Percentiles rank a stretch among this genome's conserved stretches.
phyloP scores from a whole-genome alignment of 1,284 basidiomycete genomes.

The Puccinia coronata region DNA sequence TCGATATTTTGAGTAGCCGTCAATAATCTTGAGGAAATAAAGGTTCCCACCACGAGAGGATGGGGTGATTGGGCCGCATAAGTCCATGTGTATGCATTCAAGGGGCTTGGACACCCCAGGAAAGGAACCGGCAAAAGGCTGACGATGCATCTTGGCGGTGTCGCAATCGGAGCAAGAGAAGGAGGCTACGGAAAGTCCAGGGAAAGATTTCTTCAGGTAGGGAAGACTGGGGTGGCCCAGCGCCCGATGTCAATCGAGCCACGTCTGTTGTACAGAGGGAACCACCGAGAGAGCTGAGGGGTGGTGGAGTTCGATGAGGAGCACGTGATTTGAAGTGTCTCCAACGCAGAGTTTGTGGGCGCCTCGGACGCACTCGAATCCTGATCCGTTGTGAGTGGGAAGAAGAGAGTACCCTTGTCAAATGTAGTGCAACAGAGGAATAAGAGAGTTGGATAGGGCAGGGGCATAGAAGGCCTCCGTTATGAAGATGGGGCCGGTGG shows the following conservation, averaged over 20 bases:
- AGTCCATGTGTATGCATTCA: conserved; percentile 33
- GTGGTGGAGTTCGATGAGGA: not conserved
- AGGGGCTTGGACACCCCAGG: too few relatives aligned
- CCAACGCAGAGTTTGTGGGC: not conserved
- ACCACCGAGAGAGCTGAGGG: not conserved
- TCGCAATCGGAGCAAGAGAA: too few relatives aligned
- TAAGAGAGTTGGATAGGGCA: too few relatives aligned
- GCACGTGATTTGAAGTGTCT: not conserved
- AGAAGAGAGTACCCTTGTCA: not conserved
- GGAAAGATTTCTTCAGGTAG: not conserved
- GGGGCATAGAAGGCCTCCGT: too few relatives aligned
- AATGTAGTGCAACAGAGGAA: not conserved
- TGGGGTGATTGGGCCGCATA: too few relatives aligned
- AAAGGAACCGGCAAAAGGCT: too few relatives aligned
- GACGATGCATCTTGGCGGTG: too few relatives aligned
- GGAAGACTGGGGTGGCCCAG: not conserved
- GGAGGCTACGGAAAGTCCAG: not conserved
- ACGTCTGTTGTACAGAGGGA: not conserved
- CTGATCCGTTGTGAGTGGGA: not conserved
- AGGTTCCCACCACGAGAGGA: too few relatives aligned
- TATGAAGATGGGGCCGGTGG: too few relatives aligned
- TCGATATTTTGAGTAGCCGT: too few relatives aligned
- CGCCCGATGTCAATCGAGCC: not conserved
- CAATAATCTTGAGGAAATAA: too few relatives aligned
- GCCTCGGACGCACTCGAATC: not conserved